Conservation (phyloP, 768 basidiomycete genomes). For the Ramaria sp. region DNA sequence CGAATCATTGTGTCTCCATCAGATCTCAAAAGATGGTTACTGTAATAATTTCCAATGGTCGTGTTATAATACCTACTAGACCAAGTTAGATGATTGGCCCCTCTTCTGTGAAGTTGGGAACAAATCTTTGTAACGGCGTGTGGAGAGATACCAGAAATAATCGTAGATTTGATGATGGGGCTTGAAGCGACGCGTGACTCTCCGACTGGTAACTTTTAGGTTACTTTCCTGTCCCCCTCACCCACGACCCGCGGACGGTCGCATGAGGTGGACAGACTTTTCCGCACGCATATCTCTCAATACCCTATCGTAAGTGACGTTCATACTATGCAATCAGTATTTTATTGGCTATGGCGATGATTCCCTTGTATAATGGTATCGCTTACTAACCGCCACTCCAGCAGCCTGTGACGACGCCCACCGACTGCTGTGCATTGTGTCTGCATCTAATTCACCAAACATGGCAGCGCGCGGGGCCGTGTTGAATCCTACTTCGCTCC, state of each 20-base stretch:
- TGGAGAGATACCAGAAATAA: background rate
- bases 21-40: conserved; percentile 15
- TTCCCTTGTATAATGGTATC: background rate
- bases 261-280: conserved; percentile 3
- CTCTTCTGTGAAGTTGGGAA: background rate
- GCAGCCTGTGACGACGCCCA: conserved; percentile 8
- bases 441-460: conserved; percentile 15
- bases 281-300: background rate
- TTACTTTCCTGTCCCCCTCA: background rate
- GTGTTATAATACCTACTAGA: too few species aligned
- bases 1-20: too few species aligned
- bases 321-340: background rate
- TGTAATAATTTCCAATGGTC: conserved; percentile 9
- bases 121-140: background rate
- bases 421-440: conserved; percentile 11
- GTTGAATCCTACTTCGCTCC: conserved; percentile 73
- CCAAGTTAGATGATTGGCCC: background rate
- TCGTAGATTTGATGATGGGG: background rate
- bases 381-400: conserved; percentile 8
- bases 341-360: background rate
- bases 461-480: conserved; percentile 68
- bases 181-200: background rate
- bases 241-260: conserved; percentile 7
- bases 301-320: conserved; percentile 1
- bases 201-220: background rate